Base-by-base conservation (phyloP, 805 yeast genomes). In the Lipomyces starkeyi region DNA sequence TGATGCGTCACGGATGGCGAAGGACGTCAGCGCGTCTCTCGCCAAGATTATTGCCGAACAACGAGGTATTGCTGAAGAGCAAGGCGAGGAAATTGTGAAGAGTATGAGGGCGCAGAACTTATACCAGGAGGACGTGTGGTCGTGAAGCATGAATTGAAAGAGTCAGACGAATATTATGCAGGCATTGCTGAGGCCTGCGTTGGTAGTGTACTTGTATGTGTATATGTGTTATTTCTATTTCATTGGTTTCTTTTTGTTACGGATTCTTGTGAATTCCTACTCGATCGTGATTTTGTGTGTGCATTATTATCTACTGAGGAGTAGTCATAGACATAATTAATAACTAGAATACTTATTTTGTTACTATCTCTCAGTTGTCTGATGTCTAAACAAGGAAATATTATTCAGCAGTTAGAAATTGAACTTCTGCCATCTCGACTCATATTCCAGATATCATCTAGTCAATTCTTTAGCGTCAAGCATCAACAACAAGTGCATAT, bases 61-160 rank as follows among this genome's bases (percentile, higher is more conserved):
- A 71, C 88, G 93, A 75, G 85, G 83, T n/a, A 80, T 92, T 35
- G 72, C 88, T 6, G 84, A 83, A 66, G 89, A 85, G 43, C 87
- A 86, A 72, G 97, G 97, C 14, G 85, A 86, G 64, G 95, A 90
- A 67, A 82, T 90, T 76, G 84, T 92, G 68, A 91, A 91, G 81
- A 85, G 88, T 71, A 85, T 90, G 81, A 91, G 91, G 78, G 87
- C 91, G 32, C 88, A 90, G 74, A 94, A 93, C 78, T 87, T 89
- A 80, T 94, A 93, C 79, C 99, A 94, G 82, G 98, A 95, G 81
- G 99, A 94, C 83, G 97, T 94, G 14, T 94, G 99, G 99, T 94
- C 82, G 81, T 29, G 11, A 34, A 58, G 49, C 49, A 2, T 43
- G 11, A 43, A n/a, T n/a, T 17, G 11, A 43, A 43, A 14, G 20